phyloP scores from a whole-genome alignment of 116 monocot species.

The Iris pallida region DNA sequence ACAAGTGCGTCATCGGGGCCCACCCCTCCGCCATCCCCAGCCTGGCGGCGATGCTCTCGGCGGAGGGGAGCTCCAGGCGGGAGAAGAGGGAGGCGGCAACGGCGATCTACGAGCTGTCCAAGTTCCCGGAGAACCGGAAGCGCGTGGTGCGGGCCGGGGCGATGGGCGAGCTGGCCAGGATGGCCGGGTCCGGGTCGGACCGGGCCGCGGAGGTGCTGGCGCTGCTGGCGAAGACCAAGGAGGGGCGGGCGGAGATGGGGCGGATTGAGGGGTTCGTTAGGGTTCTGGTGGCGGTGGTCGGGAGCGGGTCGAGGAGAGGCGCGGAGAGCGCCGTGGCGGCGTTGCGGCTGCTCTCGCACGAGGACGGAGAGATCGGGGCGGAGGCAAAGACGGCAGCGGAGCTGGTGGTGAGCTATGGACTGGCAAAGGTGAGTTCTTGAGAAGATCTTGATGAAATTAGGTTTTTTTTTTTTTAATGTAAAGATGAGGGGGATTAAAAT shows the following conservation, averaged over 20 bases:
- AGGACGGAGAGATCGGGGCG: conserved; percentile 22
- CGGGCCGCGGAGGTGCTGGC: conserved; percentile 69
- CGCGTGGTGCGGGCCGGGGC: conserved; percentile 47
- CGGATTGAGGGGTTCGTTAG: conserved; percentile 30
- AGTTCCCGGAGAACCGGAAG: conserved; percentile 64
- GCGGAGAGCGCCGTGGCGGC: conserved; percentile 49
- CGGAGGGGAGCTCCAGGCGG: conserved; percentile 21
- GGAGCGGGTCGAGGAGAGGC: conserved; percentile 36
- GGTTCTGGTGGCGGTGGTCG: conserved; percentile 36
- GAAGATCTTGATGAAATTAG: too few species aligned
- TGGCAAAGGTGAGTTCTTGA: too few species aligned
- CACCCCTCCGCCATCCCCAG: conserved; percentile 52
- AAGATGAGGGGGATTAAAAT: too few species aligned
- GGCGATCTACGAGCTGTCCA: conserved; percentile 73
- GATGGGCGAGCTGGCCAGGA: conserved; percentile 34
- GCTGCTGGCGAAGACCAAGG: conserved; percentile 51
- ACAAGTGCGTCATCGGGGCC: conserved; percentile 82
- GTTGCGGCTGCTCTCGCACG: conserved; percentile 45
- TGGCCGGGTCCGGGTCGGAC: conserved; percentile 53
- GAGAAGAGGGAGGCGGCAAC: conserved; percentile 72
- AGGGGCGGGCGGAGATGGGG: conserved; percentile 56
- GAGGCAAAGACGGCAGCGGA: conserved; percentile 14
- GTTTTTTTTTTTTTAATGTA: too few species aligned
- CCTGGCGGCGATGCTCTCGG: conserved; percentile 35
- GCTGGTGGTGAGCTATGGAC: too few species aligned